phyloP scores from a whole-genome alignment of 768 basidiomycete genomes.

The Suillus cothurnatus region DNA sequence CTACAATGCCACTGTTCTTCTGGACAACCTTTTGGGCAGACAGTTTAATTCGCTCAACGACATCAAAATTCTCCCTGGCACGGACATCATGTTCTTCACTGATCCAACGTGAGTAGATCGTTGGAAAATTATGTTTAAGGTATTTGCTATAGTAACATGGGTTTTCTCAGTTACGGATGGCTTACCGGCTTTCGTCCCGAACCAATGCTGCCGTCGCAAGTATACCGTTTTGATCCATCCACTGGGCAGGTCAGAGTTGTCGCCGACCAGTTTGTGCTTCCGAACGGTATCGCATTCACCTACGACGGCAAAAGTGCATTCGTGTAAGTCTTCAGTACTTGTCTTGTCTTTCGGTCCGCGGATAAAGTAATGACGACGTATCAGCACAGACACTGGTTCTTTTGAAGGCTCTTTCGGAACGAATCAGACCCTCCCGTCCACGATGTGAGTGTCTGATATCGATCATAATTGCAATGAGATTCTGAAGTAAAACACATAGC shows the following conservation, averaged over 20 bases:
- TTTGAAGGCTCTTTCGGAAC: slow-evolving; percentile 46
- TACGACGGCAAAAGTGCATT: slow-evolving; percentile 65
- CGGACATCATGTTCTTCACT: slow-evolving; percentile 73
- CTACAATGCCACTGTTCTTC: slow-evolving; percentile 64
- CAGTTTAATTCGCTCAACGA: slow-evolving; percentile 87
- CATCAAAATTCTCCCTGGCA: slow-evolving; percentile 68
- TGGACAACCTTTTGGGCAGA: slow-evolving; percentile 79
- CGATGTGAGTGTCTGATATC: slow-evolving; percentile 50
- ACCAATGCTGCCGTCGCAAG: slow-evolving; percentile 71
- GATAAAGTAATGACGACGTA: slow-evolving; percentile 20
- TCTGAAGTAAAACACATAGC: slow-evolving; percentile 33
- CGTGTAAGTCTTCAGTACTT: slow-evolving; percentile 43
- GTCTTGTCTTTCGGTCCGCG: slow-evolving; percentile 10
- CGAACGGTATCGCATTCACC: slow-evolving; percentile 78
- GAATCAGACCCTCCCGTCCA: slow-evolving; percentile 63
- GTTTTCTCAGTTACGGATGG: slow-evolving; percentile 56
- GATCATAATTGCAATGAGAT: background rate
- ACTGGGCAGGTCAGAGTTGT: slow-evolving; percentile 69
- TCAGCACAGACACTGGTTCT: slow-evolving; percentile 34
- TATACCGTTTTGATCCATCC: slow-evolving; percentile 73
- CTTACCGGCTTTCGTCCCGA: slow-evolving; percentile 65
- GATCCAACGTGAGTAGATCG: slow-evolving; percentile 55
- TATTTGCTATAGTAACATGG: background rate
- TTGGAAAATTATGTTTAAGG: background rate
- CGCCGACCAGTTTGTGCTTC: slow-evolving; percentile 73